These are phyloP conservation scores for Oryza meyeriana DNA, from an alignment of 176 grass and related monocot genomes.

Conservation along the genomic window DNA sequence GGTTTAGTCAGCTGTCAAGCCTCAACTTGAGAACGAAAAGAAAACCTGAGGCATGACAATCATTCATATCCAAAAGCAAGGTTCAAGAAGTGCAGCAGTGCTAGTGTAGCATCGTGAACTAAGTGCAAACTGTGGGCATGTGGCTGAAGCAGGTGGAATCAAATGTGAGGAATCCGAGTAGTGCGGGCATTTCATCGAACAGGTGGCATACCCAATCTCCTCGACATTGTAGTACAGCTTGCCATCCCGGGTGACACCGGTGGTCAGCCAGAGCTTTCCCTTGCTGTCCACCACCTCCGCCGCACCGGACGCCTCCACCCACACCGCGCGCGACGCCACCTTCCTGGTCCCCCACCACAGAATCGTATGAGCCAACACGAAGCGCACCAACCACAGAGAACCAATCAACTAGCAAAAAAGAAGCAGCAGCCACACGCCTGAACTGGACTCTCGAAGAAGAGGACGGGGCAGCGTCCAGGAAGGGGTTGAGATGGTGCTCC, in stretches of 20 bases:
- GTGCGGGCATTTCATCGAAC: constrained; percentile 28
- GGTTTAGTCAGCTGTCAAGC: constrained; percentile 9
- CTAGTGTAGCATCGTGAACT: not conserved
- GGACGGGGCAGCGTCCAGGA: constrained; percentile 17
- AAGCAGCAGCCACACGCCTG: constrained; percentile 10
- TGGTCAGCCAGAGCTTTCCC: constrained; percentile 79
- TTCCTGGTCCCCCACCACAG: constrained; percentile 36
- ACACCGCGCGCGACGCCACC: constrained; percentile 54
- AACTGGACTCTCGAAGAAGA: constrained; percentile 37
- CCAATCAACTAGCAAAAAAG: not conserved
- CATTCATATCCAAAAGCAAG: not conserved
- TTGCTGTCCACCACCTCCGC: constrained; percentile 72
- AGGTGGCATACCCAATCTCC: constrained; percentile 66
- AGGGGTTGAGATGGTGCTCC: constrained; percentile 56
- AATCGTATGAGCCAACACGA: not conserved
- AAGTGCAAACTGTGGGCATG: too few species aligned
- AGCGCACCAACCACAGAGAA: not conserved
- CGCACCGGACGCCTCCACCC: constrained; percentile 63
- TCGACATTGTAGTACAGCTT: constrained; percentile 81
- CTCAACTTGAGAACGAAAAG: not conserved
- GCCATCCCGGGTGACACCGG: constrained; percentile 43
- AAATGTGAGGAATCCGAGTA: not conserved
- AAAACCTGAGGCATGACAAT: not conserved
- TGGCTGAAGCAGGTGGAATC: not conserved
- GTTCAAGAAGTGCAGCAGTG: not conserved